Evolutionary conservation across 106 monocot genomes (phyloP), one percentile per base, ranked within the genome.

Genomic region (Dendrobium huoshanense): DNA sequence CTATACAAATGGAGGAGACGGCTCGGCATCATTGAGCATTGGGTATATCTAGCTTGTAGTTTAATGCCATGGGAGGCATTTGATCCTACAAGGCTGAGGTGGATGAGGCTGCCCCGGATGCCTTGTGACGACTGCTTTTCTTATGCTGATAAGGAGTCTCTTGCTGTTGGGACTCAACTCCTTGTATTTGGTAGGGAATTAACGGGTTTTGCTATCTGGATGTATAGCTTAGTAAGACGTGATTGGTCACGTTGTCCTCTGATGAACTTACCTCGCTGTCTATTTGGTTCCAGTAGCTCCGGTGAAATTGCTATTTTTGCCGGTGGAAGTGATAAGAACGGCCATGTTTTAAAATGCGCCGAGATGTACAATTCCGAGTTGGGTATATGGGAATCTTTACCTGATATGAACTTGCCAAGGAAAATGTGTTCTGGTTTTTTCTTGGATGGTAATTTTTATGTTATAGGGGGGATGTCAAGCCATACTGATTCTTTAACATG

Each of bases 141-240:
- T 47, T 82, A 80, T 81, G 91, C 91, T 29, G 95, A 95, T 79
- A 95, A 95, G 87, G 95, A 95, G 79, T 95, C 95, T 44, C 82
- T 95, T 44, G 93, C 93, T 37, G 95, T 92, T 0, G 95, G 95
- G 7, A 95, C 95, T 43, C 93, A 85, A 18, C 87, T 95, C 75
- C 93, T 95, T 73, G 95, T 95, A n/a, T 95, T 93, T 85, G 95
- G 95, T n/a, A 82, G 89, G n/a, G 93, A 93, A 67, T 78, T 87
- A 31, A 83, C 87, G 37, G 93, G 91, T 49, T 89, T 89, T 51
- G 89, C 89, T 54, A 93, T 91, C 81, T 93, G 91, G 93, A 93
- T 85, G 91, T 96, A 96, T 74, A 85, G 81, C 47, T 81, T 93
- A 70, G 85, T 93, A 19, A 81, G 67, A 9, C 77, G 83, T 75